Evolutionary conservation across 352 stramenopile genomes (phyloP).

Genomic region (Phytopythium ostracodes): DNA sequence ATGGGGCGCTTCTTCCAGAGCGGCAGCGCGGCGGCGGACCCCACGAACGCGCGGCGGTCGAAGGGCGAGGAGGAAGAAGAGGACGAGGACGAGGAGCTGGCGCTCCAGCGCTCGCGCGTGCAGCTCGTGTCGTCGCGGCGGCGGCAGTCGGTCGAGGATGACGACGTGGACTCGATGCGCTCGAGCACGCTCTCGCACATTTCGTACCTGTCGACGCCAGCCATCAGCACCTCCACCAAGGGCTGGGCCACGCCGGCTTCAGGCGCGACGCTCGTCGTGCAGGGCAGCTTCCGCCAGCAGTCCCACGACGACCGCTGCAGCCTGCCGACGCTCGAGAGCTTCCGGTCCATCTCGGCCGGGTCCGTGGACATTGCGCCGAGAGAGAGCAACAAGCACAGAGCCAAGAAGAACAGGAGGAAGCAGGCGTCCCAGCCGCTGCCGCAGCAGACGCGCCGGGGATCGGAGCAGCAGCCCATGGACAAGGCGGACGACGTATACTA

Average conservation of each 20-base stretch:
- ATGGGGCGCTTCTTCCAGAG: conserved; percentile 1
- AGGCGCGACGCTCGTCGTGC: conserved; percentile 22
- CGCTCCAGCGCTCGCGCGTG: conserved; percentile 33
- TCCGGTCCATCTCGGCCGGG: conserved; percentile 10
- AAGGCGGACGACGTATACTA: conserved; percentile 24
- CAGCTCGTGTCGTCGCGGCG: conserved; percentile 38
- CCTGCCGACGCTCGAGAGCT: conserved; percentile 46
- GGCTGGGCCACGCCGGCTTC: conserved; percentile 16
- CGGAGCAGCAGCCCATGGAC: conserved; percentile 1
- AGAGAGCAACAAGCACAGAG: conserved; percentile 10
- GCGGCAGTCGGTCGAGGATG: conserved; percentile 29
- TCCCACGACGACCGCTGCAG: conserved; percentile 55
- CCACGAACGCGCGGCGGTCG: background rate
- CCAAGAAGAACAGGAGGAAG: conserved; percentile 9
- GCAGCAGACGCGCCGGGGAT: background rate
- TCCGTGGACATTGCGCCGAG: background rate
- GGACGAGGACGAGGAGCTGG: conserved; percentile 13
- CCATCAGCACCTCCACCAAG: background rate
- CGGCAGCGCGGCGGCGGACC: conserved; percentile 1
- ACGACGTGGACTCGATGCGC: conserved; percentile 21
- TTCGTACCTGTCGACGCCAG: conserved; percentile 27
- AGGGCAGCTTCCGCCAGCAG: conserved; percentile 37
- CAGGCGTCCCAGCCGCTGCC: background rate
- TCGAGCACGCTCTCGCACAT: conserved; percentile 40
- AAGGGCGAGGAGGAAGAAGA: conserved; percentile 4